Evolutionary conservation across 805 yeast genomes (phyloP).

Genomic region (Candida manassasensis): DNA sequence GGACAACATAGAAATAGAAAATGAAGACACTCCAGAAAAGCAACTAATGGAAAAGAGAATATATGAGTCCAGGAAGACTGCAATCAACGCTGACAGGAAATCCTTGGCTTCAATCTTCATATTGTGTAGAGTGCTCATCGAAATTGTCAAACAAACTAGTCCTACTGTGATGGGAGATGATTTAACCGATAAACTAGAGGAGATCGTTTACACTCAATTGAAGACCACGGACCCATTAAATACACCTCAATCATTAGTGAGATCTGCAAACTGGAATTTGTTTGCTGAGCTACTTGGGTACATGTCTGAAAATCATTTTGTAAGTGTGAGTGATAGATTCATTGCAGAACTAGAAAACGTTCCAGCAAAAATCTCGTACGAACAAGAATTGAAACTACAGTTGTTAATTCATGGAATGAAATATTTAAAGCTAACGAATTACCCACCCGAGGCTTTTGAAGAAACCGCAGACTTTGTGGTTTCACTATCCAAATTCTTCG

Average conservation of each 20-base stretch:
- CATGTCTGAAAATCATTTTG: constrained; percentile 80
- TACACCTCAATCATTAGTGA: constrained; percentile 54
- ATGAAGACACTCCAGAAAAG: constrained; percentile 13
- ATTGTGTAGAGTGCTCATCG: constrained; percentile 85
- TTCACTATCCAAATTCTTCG: constrained; percentile 80
- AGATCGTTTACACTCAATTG: constrained; percentile 86
- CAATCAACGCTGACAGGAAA: constrained; percentile 81
- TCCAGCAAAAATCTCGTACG: constrained; percentile 39
- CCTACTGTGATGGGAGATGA: constrained; percentile 71
- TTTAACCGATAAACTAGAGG: constrained; percentile 79
- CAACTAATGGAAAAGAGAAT: constrained; percentile 13
- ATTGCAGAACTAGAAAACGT: constrained; percentile 87
- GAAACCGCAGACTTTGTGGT: constrained; percentile 89
- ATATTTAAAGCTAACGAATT: constrained; percentile 68
- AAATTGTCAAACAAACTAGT: constrained; percentile 85
- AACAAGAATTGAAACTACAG: constrained; percentile 55
- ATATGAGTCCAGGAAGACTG: constrained; percentile 53
- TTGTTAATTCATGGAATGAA: constrained; percentile 89
- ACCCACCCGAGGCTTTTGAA: constrained; percentile 86
- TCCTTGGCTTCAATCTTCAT: constrained; percentile 84
- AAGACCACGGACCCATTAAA: constrained; percentile 83
- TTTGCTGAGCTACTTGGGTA: constrained; percentile 85
- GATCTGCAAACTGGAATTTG: constrained; percentile 91
- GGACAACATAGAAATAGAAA: constrained; percentile 7
- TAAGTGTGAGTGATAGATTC: constrained; percentile 88